Conservation (phyloP, 345 rosid genomes). For the Populus euphratica region DNA sequence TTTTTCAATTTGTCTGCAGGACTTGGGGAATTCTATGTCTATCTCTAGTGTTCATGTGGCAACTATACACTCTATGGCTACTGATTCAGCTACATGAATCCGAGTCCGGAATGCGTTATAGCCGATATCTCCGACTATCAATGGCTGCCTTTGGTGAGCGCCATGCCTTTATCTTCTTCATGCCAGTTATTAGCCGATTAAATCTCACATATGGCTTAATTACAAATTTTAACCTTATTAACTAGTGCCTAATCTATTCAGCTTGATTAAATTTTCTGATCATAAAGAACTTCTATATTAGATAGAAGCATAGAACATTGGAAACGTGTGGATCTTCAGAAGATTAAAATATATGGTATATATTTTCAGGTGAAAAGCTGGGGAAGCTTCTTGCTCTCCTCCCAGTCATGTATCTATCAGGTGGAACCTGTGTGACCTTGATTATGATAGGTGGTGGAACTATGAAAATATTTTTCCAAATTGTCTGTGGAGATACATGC, state of each 20-base stretch:
- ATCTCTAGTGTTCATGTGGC: conserved; percentile 48
- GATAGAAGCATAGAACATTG: too few relatives aligned
- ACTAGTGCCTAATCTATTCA: not conserved
- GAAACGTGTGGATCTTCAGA: not conserved
- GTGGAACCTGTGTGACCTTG: conserved; percentile 52
- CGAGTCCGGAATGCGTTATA: conserved; percentile 42
- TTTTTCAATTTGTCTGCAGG: conserved; percentile 32
- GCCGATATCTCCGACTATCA: conserved; percentile 55
- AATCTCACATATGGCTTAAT: not conserved
- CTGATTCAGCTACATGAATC: conserved; percentile 57
- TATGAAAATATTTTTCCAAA: conserved; percentile 41
- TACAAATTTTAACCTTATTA: not conserved
- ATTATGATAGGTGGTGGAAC: conserved; percentile 55
- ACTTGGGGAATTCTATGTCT: conserved; percentile 48
- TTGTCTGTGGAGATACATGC: conserved; percentile 33
- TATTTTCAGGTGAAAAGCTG: conserved; percentile 41
- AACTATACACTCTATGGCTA: conserved; percentile 53
- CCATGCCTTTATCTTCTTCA: not conserved
- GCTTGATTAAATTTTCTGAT: not conserved
- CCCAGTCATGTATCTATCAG: conserved; percentile 59
- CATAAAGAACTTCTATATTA: not conserved
- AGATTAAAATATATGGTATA: not conserved
- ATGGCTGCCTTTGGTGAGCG: conserved; percentile 56
- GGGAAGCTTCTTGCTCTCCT: conserved; percentile 52
- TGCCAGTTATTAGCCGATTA: not conserved